Evolutionary conservation across 1,139 yeast species (phyloP).

Genomic region (Candida sp.): DNA sequence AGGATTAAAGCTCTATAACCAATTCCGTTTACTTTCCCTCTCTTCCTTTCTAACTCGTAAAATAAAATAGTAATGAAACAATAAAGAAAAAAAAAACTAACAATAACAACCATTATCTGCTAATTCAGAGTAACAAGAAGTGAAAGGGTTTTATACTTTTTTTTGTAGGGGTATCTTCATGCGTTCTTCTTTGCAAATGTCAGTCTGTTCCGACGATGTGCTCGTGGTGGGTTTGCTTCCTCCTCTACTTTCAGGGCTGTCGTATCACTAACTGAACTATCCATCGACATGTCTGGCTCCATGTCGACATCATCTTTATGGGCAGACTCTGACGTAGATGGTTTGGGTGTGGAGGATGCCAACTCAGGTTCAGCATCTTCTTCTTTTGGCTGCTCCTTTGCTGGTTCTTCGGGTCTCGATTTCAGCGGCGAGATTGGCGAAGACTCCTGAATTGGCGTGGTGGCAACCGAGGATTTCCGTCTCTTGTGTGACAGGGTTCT

Average conservation of each 20-base stretch:
- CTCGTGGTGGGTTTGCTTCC: slow-evolving; percentile 16
- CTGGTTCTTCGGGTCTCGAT: slow-evolving; percentile 2
- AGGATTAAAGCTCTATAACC: not conserved
- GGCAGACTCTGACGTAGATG: not conserved
- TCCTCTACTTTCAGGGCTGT: slow-evolving; percentile 12
- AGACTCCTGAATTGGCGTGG: slow-evolving; percentile 8
- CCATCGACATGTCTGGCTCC: slow-evolving; percentile 21
- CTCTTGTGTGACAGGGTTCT: slow-evolving; percentile 20
- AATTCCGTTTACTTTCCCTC: not conserved
- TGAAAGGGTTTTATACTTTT: not conserved
- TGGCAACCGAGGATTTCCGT: slow-evolving; percentile 22
- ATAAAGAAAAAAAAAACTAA: not conserved
- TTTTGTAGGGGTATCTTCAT: slow-evolving; percentile 13
- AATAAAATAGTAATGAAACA: not conserved
- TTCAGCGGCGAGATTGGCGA: slow-evolving; percentile 4
- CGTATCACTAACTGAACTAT: slow-evolving; percentile 12
- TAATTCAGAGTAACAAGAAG: not conserved
- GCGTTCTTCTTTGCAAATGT: slow-evolving; percentile 20
- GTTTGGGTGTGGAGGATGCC: not conserved
- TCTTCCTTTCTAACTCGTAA: not conserved
- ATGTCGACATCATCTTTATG: slow-evolving; percentile 7
- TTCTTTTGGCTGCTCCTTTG: not conserved
- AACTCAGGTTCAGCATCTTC: not conserved
- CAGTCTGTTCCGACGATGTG: slow-evolving; percentile 17
- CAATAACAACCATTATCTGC: not conserved